Evolutionary conservation across 164 flowering plant genomes (phyloP).

Genomic region (Nymphaea thermarum): DNA sequence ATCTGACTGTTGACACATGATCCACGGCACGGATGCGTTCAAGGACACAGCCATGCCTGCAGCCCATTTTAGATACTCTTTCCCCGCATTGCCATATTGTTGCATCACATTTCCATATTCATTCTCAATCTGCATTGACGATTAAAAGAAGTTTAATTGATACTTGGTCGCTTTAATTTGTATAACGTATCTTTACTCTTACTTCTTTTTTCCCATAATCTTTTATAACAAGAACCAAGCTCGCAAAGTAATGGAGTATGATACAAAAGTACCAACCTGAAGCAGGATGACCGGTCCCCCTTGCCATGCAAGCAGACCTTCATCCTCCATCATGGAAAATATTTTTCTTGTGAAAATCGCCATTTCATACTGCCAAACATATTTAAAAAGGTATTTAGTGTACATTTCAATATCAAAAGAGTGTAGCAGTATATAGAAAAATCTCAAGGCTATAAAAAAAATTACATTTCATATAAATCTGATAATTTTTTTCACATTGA

Average conservation of each 20-base stretch:
- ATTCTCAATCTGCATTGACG: constrained; percentile 34
- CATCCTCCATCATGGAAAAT: constrained; percentile 3
- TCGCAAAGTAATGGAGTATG: background rate
- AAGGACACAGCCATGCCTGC: constrained; percentile 40
- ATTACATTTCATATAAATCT: too few species aligned
- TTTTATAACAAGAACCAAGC: too few species aligned
- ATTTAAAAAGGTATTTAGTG: too few species aligned
- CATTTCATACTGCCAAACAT: constrained; percentile 9
- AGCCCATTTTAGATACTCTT: constrained; percentile 45
- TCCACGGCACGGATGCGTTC: constrained; percentile 28
- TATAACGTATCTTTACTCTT: too few species aligned
- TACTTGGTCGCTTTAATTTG: too few species aligned
- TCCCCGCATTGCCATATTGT: constrained; percentile 44
- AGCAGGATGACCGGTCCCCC: constrained; percentile 10
- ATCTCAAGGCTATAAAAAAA: too few species aligned
- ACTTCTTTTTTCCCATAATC: too few species aligned
- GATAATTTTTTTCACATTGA: too few species aligned
- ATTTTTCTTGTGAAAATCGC: constrained; percentile 8
- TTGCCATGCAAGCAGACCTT: constrained; percentile 11
- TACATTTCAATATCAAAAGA: too few species aligned
- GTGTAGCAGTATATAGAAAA: too few species aligned
- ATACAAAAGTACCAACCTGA: constrained; percentile 3
- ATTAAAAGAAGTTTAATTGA: too few species aligned
- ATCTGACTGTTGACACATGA: constrained; percentile 63
- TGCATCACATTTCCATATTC: constrained; percentile 16